These are phyloP conservation scores for Myxozyma kluyveri DNA, from an alignment of 805 yeast species.

Conservation along the genomic window DNA sequence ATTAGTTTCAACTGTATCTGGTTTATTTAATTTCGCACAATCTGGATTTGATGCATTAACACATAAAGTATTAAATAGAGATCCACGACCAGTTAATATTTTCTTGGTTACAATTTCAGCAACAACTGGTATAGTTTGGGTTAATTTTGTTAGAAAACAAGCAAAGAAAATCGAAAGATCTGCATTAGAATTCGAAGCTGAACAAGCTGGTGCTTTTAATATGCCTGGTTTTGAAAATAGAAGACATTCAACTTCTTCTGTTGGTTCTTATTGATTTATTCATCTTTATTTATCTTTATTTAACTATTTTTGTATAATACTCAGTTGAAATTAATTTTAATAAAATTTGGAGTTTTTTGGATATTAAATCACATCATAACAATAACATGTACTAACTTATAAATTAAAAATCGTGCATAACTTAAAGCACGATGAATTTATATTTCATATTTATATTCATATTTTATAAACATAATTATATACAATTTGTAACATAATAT, in stretches of 20 bases:
- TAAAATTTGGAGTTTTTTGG: too few species aligned
- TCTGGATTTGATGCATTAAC: constrained; percentile 67
- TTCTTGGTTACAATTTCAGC: constrained; percentile 54
- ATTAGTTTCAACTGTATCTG: constrained; percentile 74
- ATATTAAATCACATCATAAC: too few species aligned
- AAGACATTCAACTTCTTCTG: background rate
- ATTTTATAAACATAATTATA: too few species aligned
- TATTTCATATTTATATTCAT: too few species aligned
- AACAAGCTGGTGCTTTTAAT: constrained; percentile 47
- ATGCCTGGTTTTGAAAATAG: constrained; percentile 35
- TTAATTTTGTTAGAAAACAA: constrained; percentile 40
- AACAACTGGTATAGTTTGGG: constrained; percentile 48
- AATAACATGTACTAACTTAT: too few species aligned
- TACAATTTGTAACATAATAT: too few species aligned
- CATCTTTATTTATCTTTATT: too few species aligned
- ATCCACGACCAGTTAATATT: constrained; percentile 77
- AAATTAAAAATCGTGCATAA: too few species aligned
- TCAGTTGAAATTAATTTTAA: too few species aligned
- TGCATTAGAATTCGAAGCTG: constrained; percentile 62
- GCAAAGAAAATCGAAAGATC: constrained; percentile 48
- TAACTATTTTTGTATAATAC: too few species aligned
- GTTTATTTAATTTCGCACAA: constrained; percentile 73
- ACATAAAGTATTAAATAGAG: constrained; percentile 61
- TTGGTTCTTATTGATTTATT: too few species aligned
- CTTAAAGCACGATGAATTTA: too few species aligned